These are phyloP conservation scores for Aspergillus caelatus DNA, from an alignment of 2,329 filamentous ascomycete species.

Conservation along the genomic window DNA sequence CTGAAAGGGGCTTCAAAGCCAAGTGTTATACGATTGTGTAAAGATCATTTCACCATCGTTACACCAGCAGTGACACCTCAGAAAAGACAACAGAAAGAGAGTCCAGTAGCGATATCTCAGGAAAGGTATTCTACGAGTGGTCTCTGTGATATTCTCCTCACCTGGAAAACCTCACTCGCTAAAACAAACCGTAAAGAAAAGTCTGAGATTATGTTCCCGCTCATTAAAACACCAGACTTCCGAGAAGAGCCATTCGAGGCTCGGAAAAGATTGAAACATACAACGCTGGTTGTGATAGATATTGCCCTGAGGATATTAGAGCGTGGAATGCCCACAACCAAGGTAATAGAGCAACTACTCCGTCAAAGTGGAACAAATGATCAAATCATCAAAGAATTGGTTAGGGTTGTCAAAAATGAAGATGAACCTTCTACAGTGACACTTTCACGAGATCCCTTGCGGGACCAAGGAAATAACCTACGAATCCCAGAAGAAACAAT, in stretches of 20 bases:
- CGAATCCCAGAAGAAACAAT: not conserved
- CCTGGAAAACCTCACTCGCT: not conserved
- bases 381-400: not conserved
- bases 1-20: not conserved
- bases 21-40: not conserved
- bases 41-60: not conserved
- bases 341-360: not conserved
- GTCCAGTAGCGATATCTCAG: no score
- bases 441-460: not conserved
- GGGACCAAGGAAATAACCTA: not conserved
- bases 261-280: not conserved
- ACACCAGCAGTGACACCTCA: not conserved
- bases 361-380: not conserved
- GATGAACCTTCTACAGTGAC: not conserved
- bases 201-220: not conserved
- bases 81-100: not conserved
- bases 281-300: not conserved
- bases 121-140: not conserved
- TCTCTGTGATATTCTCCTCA: not conserved
- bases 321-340: rapidly evolving
- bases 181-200: not conserved
- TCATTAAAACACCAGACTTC: not conserved
- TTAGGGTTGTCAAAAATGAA: rapidly evolving
- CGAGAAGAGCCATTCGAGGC: not conserved
- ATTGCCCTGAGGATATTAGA: not conserved